Base-by-base conservation (phyloP, 805 yeast genomes). In the Metschnikowia picachoensis region DNA sequence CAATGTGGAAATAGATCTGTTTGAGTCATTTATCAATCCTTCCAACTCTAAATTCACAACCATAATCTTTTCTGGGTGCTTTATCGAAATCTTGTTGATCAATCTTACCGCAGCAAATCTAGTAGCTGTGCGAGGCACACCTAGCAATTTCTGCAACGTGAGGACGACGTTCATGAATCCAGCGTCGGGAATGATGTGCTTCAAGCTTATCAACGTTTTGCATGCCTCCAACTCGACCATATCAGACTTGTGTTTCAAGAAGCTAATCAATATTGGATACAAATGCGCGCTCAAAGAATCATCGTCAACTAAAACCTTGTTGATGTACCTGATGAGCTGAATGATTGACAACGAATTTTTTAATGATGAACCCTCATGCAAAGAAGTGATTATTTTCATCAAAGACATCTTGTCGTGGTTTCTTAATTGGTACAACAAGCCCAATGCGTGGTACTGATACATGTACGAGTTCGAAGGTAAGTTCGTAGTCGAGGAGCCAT, bases 361-460 rank as follows among this genome's bases (percentile, higher is more conserved):
- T 60, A 94, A 72, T 2, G 80, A 62, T 20, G 79, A 72, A 39
- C 78, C 78, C 46, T 79, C 82, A 39, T 74, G 67, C 58, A 87
- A 80, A 49, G 88, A 87, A 59, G 90, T 88, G 59, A 91, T 85
- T 73, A 94, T 74, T 67, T 92, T 92, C 77, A 88, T 79, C 59
- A 94, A 73, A 2, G 97, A 96, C 92, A 94, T 89, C 58, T 86
- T 84, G 64, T 94, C 99, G 65, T 86, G 95, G 59, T 84, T 84
- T 65, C 95, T 82, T 66, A 94, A 77, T 57, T 87, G 86, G 65
- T 90, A 91, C 57, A 95, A 72, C 58, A 94, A 76, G 20, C 97
- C 97, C 56, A 94, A 74, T 3, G 99, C 97, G 66, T 94, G 98
- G 69, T 92, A 94, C 73, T 94, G 98, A 48, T 95, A 78, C 75